A percentile compares a stretch with the other conserved stretches of the same genome.
Conservation (phyloP, 1,284 basidiomycete species). For the Sporisorium iseilematis-ciliati region DNA sequence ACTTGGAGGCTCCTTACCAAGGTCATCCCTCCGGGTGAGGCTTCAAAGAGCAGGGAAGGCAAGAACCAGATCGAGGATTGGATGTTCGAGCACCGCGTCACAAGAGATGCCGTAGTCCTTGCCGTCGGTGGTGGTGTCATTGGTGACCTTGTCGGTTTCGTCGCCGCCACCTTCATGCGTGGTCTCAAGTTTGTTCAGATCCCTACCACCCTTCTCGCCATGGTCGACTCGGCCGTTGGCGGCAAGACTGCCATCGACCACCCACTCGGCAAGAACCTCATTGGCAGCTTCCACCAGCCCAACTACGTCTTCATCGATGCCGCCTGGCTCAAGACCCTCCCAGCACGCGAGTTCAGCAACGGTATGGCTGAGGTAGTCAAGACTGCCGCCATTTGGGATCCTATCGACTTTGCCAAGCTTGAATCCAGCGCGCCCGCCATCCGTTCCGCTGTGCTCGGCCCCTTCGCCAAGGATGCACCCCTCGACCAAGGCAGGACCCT, state of each 20-base stretch:
- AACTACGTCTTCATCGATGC: conserved; percentile 97
- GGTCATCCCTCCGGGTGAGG: conserved; percentile 89
- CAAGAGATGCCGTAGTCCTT: conserved; percentile 90
- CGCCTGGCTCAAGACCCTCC: conserved; percentile 92
- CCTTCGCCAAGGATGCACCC: conserved; percentile 46
- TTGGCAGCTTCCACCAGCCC: conserved; percentile 98
- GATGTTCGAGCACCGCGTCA: conserved; percentile 87
- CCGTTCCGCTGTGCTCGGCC: conserved; percentile 63
- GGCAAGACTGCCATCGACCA: conserved; percentile 99
- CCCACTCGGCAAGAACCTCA: conserved; percentile 94
- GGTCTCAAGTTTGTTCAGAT: conserved; percentile 94
- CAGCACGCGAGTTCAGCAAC: conserved; percentile 92
- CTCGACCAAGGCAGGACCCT: conserved; percentile 60
- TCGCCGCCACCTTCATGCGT: conserved; percentile 84
- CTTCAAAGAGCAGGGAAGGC: conserved; percentile 87
- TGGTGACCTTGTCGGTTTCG: conserved; percentile 92
- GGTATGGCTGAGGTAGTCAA: conserved; percentile 98
- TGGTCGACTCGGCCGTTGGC: conserved; percentile 98
- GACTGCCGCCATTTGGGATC: conserved; percentile 69
- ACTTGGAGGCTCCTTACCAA: conserved; percentile 80
- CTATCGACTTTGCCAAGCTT: conserved; percentile 67
- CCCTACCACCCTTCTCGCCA: conserved; percentile 93
- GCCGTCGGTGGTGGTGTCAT: conserved; percentile 97
- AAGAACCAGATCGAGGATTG: conserved; percentile 97
- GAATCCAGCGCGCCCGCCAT: conserved; percentile 65